Evolutionary conservation across 495 filamentous ascomycete genomes (phyloP).

Genomic region (Hyaloscypha bicolor): DNA sequence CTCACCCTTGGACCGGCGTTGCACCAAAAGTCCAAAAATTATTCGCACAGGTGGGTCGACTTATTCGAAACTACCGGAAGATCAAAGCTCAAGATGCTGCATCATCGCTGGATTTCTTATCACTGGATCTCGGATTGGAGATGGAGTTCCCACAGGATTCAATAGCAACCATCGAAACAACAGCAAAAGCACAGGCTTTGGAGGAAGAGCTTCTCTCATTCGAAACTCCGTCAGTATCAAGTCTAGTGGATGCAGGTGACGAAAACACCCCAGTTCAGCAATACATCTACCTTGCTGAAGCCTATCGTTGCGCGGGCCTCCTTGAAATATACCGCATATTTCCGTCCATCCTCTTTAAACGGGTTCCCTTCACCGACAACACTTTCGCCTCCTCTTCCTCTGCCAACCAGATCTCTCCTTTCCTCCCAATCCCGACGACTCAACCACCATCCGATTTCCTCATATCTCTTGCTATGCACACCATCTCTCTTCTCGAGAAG

Average conservation of each 20-base stretch:
- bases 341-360: slow-evolving; percentile 49
- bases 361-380: slow-evolving; percentile 37
- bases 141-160: slow-evolving; percentile 42
- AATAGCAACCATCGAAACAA: slow-evolving; percentile 44
- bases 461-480: slow-evolving; percentile 55
- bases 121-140: slow-evolving; percentile 23
- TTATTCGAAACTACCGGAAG: slow-evolving; percentile 53
- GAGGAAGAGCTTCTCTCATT: slow-evolving; percentile 54
- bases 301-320: slow-evolving; percentile 56
- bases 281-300: slow-evolving; percentile 58
- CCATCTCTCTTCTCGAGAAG: slow-evolving; percentile 50
- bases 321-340: slow-evolving; percentile 59
- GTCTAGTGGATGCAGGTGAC: slow-evolving; percentile 55
- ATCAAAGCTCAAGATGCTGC: slow-evolving; percentile 36
- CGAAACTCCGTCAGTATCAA: slow-evolving; percentile 49
- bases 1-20: slow-evolving; percentile 63
- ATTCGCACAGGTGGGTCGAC: slow-evolving; percentile 55
- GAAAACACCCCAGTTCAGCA: slow-evolving; percentile 59
- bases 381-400: slow-evolving; percentile 9
- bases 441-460: slow-evolving; percentile 47
- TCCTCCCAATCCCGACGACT: slow-evolving; percentile 16
- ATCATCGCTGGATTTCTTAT: slow-evolving; percentile 33
- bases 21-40: slow-evolving; percentile 55
- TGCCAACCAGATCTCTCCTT: background rate
- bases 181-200: slow-evolving; percentile 47